Conservation (phyloP, 805 yeast species). For the Kodamaea hsintzibuensis region DNA sequence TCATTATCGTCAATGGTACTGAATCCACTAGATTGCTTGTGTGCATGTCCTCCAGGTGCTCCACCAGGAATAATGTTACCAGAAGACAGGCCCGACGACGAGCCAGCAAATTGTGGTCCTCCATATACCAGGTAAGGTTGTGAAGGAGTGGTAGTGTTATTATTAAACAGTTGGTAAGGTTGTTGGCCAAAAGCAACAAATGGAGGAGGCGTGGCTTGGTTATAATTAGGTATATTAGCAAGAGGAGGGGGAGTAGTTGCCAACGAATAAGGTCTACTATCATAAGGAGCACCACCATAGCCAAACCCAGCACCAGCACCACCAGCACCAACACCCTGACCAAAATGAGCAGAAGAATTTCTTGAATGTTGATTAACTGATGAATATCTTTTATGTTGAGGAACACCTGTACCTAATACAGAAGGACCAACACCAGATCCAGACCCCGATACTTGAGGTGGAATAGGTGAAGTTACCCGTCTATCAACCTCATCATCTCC, state of each 20-base stretch:
- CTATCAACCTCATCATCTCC: slow-evolving; percentile 4
- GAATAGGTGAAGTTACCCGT: neutral
- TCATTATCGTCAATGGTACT: slow-evolving; percentile 18
- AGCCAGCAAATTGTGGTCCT: slow-evolving; percentile 11
- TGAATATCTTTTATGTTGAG: slow-evolving; percentile 8
- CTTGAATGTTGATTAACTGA: slow-evolving; percentile 10
- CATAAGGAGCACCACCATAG: neutral
- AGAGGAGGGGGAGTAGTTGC: slow-evolving; percentile 7
- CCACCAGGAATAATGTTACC: neutral
- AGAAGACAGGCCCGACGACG: slow-evolving; percentile 1
- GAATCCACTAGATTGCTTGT: neutral
- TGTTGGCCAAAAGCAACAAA: slow-evolving; percentile 4
- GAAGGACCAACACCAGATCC: neutral
- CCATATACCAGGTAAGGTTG: slow-evolving; percentile 5
- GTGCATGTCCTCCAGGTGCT: neutral
- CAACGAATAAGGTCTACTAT: slow-evolving; percentile 2
- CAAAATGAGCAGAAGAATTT: slow-evolving; percentile 5
- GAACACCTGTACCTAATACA: neutral
- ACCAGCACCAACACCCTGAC: neutral
- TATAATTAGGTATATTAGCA: neutral
- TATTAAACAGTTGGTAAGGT: neutral
- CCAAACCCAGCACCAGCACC: neutral
- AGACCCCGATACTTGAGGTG: neutral
- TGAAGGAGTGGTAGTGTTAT: neutral
- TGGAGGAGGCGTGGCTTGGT: slow-evolving; percentile 11